Base-by-base conservation (phyloP, 805 yeast species). In the Metschnikowia lochheadii region DNA sequence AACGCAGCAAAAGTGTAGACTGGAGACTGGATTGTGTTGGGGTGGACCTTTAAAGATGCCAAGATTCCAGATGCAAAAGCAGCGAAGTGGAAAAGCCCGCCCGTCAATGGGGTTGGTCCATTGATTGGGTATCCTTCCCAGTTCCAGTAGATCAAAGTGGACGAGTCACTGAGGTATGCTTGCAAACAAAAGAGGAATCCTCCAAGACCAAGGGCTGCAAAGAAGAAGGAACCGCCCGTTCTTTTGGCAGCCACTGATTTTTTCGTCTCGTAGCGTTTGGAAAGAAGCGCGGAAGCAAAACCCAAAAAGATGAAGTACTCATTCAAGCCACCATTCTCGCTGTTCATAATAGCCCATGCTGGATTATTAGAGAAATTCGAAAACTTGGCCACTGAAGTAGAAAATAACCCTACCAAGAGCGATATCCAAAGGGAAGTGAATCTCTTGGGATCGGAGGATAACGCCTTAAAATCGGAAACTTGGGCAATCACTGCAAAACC, bases 41-140 rank as follows among this genome's bases (percentile, higher is more conserved):
- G 69, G 46, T 63, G 64, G 20, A 59, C 26, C 38, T 60, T 63
- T 21, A 66, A 48, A 5, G 73, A 59, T 2, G 62, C 48, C 5
- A 69, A 21, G 13, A 57, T 68, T 40, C 96, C 96, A 2, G 76
- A 45, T 11, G 79, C 66, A 75, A 87, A 76, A 5, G 82, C 79
- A 10, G 71, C 63, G 53, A 91, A 77, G 23, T 88, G 80, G 26
- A 86, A 54, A 7, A 85, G 78, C 44, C 95, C 92, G 57, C 89
- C 89, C 31, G 96, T 89, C 41, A 90, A 82, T 11, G 97, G 95
- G 3, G 87, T 77, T 10, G 97, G 97, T 0, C 96, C 95, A 3
- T 72, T 70, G n/a, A 88, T 74, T 39, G 96, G 96, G 65, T 78
- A 92, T 1, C 99, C 99, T 54, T 84, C 87, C 98, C 98, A 94